phyloP scores from a whole-genome alignment of 2,329 filamentous ascomycete genomes.

The Coleophoma crateriformis region DNA sequence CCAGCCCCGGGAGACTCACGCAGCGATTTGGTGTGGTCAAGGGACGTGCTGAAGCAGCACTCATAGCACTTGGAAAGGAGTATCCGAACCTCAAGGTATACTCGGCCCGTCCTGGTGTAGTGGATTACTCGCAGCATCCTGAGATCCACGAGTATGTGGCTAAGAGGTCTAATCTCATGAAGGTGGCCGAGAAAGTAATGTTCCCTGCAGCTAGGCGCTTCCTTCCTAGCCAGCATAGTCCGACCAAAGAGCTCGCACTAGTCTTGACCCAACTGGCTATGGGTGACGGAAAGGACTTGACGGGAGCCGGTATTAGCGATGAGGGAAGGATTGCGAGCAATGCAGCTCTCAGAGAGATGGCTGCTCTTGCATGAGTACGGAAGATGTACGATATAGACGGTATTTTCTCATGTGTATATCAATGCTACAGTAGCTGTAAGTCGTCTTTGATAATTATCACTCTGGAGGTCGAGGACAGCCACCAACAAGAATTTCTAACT shows the following conservation, averaged over 20 bases:
- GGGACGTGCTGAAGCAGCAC: slow-evolving; percentile 55
- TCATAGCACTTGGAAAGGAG: slow-evolving; percentile 44
- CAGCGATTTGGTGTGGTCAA: slow-evolving; percentile 59
- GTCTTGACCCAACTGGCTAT: slow-evolving; percentile 43
- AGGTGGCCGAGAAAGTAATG: slow-evolving; percentile 6
- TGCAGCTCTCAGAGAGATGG: slow-evolving; percentile 32
- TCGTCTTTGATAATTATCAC: no score
- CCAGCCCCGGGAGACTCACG: slow-evolving; percentile 48
- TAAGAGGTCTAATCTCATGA: slow-evolving; percentile 17
- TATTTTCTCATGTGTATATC: background rate
- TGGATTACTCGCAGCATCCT: slow-evolving; percentile 44
- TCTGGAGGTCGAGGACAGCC: no score
- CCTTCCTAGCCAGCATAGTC: slow-evolving; percentile 29
- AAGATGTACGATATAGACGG: background rate
- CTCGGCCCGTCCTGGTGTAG: slow-evolving; percentile 51
- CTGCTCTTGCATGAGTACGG: slow-evolving; percentile 6
- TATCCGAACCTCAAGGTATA: slow-evolving; percentile 44
- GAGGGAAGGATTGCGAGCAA: slow-evolving; percentile 30
- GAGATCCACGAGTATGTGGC: slow-evolving; percentile 32
- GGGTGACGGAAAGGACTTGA: slow-evolving; percentile 35
- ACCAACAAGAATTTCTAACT: no score
- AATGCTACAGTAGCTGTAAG: no score
- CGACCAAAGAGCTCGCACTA: slow-evolving; percentile 40
- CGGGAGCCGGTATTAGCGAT: slow-evolving; percentile 28
- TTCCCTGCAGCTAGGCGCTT: slow-evolving; percentile 22